Evolutionary conservation across 805 yeast species (phyloP), one percentile per base, ranked within the genome.

Genomic region (Allodekkera sacchari): DNA sequence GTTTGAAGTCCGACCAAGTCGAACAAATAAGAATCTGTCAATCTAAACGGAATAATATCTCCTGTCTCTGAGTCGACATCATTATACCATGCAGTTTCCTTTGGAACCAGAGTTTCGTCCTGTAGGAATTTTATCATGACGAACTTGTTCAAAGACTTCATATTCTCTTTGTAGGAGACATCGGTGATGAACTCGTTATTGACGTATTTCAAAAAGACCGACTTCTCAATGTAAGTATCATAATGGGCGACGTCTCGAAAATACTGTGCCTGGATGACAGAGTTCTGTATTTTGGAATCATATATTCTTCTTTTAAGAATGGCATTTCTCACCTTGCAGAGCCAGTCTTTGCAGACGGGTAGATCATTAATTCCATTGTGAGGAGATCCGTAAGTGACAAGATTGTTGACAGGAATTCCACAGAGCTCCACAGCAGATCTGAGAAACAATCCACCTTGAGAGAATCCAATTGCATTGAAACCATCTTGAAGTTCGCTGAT

Each of bases 381-480:
- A 0, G 94, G 94, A 2, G 85, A 74, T 0, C 94, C 94, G 54
- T 78, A 80, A 0, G 94, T 80, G 10, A 83, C 58, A 29, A 83
- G 56, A 19, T 63, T 74, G 31, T 66, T 52, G 3, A 79, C 61
- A 3, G 61, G 52, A 9, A 58, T 28, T 18, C 58, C 64, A 52
- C 89, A 83, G 16, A 68, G 53, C 47, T 83, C 80, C 18, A 73
- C 61, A 18, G 78, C 66, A 5, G 77, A 78, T 28, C 94, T 55
- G n/a, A 80, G 56, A 38, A 83, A 75, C n/a, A 83, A 53, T 0
- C 94, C 94, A 25, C 94, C 94, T 49, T 83, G 94, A 0, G 89
- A 80, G 42, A 79, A 77, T 5, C 94, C 94, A 25, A 83, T 64
- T 5, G 77, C 83, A 49, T 80, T 77, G 47, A 81, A 77, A 0